Evolutionary conservation across 208 protist species (phyloP).

Genomic region (Leishmania mexicana): DNA sequence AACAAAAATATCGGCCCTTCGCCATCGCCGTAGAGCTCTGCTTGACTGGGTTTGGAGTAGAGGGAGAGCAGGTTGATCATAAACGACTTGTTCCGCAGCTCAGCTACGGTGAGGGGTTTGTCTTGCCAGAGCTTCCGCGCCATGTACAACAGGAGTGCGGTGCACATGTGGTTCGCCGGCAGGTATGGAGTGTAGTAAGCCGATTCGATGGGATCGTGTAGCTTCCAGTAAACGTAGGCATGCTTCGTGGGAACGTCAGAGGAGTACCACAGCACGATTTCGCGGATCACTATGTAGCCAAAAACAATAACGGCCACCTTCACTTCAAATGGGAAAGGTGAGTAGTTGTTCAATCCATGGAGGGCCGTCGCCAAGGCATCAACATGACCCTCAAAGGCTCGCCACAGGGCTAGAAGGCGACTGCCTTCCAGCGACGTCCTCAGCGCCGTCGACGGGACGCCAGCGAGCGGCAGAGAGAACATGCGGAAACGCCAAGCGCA

Average conservation of each 20-base stretch:
- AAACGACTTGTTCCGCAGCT: slow-evolving; percentile 26
- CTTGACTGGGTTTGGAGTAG: neutral
- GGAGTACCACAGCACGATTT: slow-evolving; percentile 13
- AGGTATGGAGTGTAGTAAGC: neutral
- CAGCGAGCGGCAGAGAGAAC: neutral
- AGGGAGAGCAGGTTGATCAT: slow-evolving; percentile 30
- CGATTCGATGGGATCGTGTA: slow-evolving; percentile 8
- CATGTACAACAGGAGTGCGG: slow-evolving; percentile 21
- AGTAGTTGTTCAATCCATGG: slow-evolving; percentile 4
- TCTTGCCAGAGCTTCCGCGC: slow-evolving; percentile 30
- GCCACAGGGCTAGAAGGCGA: slow-evolving; percentile 3
- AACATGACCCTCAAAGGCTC: slow-evolving; percentile 11
- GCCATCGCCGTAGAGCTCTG: neutral
- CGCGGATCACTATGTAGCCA: slow-evolving; percentile 10
- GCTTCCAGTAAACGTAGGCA: slow-evolving; percentile 30
- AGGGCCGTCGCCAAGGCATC: neutral
- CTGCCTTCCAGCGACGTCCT: neutral
- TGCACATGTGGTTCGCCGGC: slow-evolving; percentile 11
- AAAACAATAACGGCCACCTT: slow-evolving; percentile 10
- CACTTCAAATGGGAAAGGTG: slow-evolving; percentile 15
- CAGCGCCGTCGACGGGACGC: neutral
- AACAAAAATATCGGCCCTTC: slow-evolving; percentile 5
- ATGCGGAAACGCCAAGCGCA: neutral
- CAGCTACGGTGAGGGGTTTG: slow-evolving; percentile 14
- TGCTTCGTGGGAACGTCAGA: neutral